A percentile compares a stretch with the other conserved stretches of the same genome.
These are phyloP conservation scores for Podaxis mareebaensis DNA, from an alignment of 768 basidiomycete genomes.

Conservation along the genomic window DNA sequence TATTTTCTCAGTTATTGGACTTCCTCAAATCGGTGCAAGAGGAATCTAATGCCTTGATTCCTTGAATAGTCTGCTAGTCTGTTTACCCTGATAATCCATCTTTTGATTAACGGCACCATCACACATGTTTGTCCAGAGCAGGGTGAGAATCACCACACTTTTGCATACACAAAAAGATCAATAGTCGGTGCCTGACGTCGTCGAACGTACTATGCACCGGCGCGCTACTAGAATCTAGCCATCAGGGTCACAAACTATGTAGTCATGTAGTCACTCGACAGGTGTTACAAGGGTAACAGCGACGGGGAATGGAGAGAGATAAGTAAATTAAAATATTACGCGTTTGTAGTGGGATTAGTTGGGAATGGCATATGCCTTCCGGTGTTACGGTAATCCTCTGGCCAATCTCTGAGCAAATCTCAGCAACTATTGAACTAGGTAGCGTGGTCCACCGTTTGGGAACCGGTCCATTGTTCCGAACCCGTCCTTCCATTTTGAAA, in stretches of 20 bases:
- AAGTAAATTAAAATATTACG: conserved; percentile 6
- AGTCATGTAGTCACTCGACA: not conserved
- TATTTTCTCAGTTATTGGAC: conserved; percentile 51
- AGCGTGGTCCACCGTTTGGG: not conserved
- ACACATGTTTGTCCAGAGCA: not conserved
- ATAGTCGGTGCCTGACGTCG: conserved; percentile 7
- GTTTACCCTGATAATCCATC: not conserved
- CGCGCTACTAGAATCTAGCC: not conserved
- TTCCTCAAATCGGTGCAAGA: conserved; percentile 62
- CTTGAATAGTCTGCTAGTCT: not conserved
- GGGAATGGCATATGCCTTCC: conserved; percentile 10
- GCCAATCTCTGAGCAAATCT: conserved; percentile 11
- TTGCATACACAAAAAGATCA: not conserved
- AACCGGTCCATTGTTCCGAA: conserved; percentile 7
- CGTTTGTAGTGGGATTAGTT: not conserved
- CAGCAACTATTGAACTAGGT: not conserved
- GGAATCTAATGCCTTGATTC: conserved; percentile 38
- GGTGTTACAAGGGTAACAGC: not conserved
- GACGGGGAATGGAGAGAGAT: conserved; percentile 14
- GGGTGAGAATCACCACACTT: not conserved
- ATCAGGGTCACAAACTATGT: not conserved
- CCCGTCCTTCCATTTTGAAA: conserved; percentile 1
- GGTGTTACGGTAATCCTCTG: conserved; percentile 2
- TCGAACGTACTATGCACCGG: not conserved
- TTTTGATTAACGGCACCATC: not conserved